Evolutionary conservation across 257 asterid species (phyloP).

Genomic region (Solanum clarkiae): DNA sequence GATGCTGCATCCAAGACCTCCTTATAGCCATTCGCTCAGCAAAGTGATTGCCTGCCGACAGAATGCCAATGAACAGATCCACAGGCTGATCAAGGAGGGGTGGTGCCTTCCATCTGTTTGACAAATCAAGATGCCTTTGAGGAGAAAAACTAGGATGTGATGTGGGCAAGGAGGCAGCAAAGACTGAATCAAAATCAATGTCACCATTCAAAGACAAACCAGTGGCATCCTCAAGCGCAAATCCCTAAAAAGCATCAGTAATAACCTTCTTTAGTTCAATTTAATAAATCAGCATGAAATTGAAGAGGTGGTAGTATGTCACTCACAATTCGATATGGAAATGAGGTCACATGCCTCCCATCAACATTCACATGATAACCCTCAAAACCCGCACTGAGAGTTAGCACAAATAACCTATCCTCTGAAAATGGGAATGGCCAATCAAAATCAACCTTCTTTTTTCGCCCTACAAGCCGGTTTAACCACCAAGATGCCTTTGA

Average conservation of each 20-base stretch:
- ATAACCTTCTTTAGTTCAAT: neutral
- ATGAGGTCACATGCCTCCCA: constrained; percentile 89
- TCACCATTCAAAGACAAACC: constrained; percentile 79
- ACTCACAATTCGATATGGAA: constrained; percentile 90
- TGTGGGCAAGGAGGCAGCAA: constrained; percentile 86
- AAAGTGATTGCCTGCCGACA: constrained; percentile 95
- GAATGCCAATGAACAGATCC: constrained; percentile 80
- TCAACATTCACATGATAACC: constrained; percentile 87
- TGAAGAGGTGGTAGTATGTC: neutral
- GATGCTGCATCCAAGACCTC: constrained; percentile 91
- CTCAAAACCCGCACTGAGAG: constrained; percentile 93
- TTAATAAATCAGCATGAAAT: neutral
- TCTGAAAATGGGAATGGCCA: constrained; percentile 94
- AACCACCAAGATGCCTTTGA: constrained; percentile 82
- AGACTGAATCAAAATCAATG: constrained; percentile 55
- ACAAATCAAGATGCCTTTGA: constrained; percentile 78
- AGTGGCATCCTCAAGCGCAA: constrained; percentile 92
- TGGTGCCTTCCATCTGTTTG: constrained; percentile 78
- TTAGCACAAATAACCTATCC: constrained; percentile 70
- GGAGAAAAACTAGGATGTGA: constrained; percentile 90
- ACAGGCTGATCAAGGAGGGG: constrained; percentile 44
- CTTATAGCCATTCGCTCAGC: constrained; percentile 96
- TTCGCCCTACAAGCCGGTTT: constrained; percentile 62
- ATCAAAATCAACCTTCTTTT: constrained; percentile 54
- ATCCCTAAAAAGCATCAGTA: constrained; percentile 42